These are phyloP conservation scores for Dimargaris cristalligena DNA, from an alignment of 192 early-diverging fungal species.

Conservation along the genomic window DNA sequence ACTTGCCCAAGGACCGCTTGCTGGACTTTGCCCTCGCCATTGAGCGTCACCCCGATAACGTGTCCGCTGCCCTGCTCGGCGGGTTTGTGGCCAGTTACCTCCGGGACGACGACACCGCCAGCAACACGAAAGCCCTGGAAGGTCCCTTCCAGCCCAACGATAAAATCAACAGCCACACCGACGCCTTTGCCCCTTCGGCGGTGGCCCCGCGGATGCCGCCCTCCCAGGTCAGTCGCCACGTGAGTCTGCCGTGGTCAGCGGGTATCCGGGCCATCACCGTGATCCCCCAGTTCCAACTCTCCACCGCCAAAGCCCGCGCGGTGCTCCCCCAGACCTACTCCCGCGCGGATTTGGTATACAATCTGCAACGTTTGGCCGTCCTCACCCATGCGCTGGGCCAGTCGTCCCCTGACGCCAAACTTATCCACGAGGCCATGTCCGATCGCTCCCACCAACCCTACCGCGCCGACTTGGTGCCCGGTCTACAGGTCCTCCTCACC, in stretches of 20 bases:
- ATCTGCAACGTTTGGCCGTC: conserved; percentile 87
- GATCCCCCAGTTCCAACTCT: conserved; percentile 83
- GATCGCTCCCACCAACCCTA: conserved; percentile 96
- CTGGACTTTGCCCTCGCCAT: conserved; percentile 84
- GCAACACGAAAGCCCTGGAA: conserved; percentile 14
- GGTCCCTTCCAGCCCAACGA: not conserved
- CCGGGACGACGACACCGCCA: conserved; percentile 22
- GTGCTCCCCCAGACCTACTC: conserved; percentile 66
- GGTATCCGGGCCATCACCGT: conserved; percentile 58
- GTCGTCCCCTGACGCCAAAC: conserved; percentile 48
- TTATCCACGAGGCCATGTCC: conserved; percentile 84
- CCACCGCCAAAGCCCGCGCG: conserved; percentile 78
- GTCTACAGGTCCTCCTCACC: conserved; percentile 69
- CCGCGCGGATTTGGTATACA: conserved; percentile 78
- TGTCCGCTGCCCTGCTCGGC: conserved; percentile 82
- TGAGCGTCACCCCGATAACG: conserved; percentile 97
- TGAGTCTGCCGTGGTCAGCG: conserved; percentile 46
- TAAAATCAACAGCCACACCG: not conserved
- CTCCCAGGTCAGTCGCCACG: conserved; percentile 45
- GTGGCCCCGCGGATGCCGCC: conserved; percentile 31
- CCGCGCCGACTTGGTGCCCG: conserved; percentile 84
- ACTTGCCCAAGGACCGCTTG: conserved; percentile 54
- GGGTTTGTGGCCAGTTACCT: conserved; percentile 86
- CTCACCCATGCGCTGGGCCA: conserved; percentile 65
- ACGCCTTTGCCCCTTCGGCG: conserved; percentile 10